phyloP scores from a whole-genome alignment of 2,329 filamentous ascomycete genomes.

The Fusarium sp. region DNA sequence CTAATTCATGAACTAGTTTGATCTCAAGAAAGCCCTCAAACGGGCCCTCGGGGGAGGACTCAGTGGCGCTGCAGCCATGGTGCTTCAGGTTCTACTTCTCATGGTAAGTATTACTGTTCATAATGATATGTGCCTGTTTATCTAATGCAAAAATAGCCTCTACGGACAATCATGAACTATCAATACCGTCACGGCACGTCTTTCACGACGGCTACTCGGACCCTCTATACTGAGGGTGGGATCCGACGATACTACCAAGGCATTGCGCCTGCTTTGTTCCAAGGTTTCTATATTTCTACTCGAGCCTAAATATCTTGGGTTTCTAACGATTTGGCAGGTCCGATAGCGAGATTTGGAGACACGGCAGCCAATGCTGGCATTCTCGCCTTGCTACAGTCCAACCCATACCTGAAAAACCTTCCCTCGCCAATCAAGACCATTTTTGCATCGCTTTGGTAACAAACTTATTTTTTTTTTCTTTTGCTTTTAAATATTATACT shows the following conservation, averaged over 20 bases:
- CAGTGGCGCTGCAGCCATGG: conserved; percentile 63
- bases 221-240: conserved; percentile 59
- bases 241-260: conserved; percentile 61
- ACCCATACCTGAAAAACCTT: conserved; percentile 59
- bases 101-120: conserved; percentile 56
- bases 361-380: conserved; percentile 65
- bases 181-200: conserved; percentile 62
- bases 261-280: conserved; percentile 59
- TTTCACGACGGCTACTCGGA: conserved; percentile 56
- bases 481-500: rapidly evolving
- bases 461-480: rapidly evolving
- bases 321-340: conserved; percentile 49
- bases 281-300: conserved; percentile 50
- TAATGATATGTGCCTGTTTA: too few relatives aligned
- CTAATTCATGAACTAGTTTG: conserved; percentile 53
- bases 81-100: conserved; percentile 61
- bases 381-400: conserved; percentile 61
- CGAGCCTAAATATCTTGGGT: rapidly evolving
- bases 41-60: conserved; percentile 61
- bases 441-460: conserved; percentile 61
- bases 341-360: conserved; percentile 61
- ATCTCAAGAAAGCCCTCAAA: conserved; percentile 59
- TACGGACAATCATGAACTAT: conserved; percentile 66
- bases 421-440: conserved; percentile 61
- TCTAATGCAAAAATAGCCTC: conserved; percentile 51